Conservation (phyloP, 2,329 filamentous ascomycete species). For the Macrophomina pseudophaseolina region DNA sequence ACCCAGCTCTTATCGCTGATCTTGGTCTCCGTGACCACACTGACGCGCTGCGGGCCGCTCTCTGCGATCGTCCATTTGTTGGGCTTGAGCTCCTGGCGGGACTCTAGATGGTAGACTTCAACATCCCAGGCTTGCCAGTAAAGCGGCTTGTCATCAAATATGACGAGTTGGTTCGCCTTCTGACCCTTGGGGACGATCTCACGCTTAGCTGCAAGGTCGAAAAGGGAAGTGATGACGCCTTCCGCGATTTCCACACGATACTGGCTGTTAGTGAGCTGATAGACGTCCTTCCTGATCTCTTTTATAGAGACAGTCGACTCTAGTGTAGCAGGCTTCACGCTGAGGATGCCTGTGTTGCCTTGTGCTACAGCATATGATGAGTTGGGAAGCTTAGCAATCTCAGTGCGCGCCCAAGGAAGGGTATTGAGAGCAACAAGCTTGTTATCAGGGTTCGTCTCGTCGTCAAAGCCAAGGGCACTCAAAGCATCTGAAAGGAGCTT, state of each 20-base stretch:
- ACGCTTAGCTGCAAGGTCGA: conserved; percentile 73
- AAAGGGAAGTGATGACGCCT: conserved; percentile 83
- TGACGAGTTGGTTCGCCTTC: conserved; percentile 88
- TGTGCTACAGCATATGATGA: conserved; percentile 46
- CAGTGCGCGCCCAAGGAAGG: conserved; percentile 80
- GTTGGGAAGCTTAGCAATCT: conserved; percentile 68
- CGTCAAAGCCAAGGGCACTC: conserved; percentile 66
- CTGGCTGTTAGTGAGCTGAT: conserved; percentile 78
- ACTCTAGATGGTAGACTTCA: conserved; percentile 92
- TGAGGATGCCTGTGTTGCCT: conserved; percentile 53
- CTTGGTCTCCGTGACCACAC: conserved; percentile 80
- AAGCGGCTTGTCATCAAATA: conserved; percentile 95
- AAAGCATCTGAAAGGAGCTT: conserved; percentile 74
- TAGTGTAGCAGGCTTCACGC: conserved; percentile 36
- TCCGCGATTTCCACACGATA: conserved; percentile 73
- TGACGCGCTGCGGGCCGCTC: conserved; percentile 74
- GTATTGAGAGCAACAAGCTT: conserved; percentile 74
- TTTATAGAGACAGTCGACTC: conserved; percentile 52
- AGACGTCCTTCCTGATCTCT: conserved; percentile 65
- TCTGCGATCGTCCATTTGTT: conserved; percentile 74
- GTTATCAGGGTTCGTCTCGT: conserved; percentile 50
- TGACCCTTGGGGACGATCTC: conserved; percentile 75
- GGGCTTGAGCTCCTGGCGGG: conserved; percentile 74
- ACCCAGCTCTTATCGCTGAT: conserved; percentile 88
- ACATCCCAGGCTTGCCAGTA: conserved; percentile 99